Conservation (phyloP, 1,139 yeast genomes). For the Trichomonascaceae sp. region DNA sequence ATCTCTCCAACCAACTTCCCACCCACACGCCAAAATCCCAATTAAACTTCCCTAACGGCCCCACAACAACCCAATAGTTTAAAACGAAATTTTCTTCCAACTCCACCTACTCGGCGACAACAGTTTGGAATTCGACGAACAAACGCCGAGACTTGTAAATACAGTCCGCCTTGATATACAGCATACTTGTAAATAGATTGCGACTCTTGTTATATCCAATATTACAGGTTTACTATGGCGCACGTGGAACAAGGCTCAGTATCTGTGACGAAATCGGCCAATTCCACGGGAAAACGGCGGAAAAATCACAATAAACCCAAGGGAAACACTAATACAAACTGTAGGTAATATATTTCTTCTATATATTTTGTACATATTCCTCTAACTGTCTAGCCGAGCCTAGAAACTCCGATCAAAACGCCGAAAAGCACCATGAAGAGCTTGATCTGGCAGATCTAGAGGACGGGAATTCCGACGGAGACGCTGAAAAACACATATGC, state of each 20-base stretch:
- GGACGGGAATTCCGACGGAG: constrained; percentile 9
- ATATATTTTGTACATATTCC: no score
- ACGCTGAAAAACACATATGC: constrained; percentile 43
- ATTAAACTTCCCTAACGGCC: neutral
- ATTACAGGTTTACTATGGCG: neutral
- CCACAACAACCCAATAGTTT: neutral
- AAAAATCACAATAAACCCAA: neutral
- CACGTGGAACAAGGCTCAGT: neutral
- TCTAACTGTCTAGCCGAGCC: neutral
- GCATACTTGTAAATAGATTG: neutral
- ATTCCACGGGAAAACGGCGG: neutral
- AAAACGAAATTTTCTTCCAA: neutral
- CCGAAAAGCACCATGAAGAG: neutral
- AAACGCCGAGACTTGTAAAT: neutral
- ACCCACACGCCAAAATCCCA: neutral
- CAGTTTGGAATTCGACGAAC: neutral
- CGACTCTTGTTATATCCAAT: neutral
- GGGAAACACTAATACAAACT: neutral
- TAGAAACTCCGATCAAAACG: neutral
- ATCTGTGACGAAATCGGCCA: neutral
- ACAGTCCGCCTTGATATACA: no score
- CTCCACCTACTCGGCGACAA: neutral
- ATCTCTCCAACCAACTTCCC: neutral
- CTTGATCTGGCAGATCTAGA: constrained; percentile 7
- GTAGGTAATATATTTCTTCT: neutral